Base-by-base conservation (phyloP, 352 stramenopile species). In the Pythium insidiosum region DNA sequence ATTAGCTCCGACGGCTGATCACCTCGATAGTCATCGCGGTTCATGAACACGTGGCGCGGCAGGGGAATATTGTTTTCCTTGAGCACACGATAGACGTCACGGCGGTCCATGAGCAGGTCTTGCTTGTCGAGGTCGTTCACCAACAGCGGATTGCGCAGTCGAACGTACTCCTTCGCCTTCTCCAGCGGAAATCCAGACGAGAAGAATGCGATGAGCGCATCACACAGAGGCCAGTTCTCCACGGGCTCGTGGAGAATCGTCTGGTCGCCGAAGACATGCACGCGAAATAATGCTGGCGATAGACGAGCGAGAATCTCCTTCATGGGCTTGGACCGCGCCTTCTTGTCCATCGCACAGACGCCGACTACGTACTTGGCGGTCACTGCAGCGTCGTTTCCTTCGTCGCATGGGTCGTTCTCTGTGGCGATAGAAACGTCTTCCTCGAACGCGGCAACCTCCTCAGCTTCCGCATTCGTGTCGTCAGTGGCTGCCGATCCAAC, bases 301-400 rank as follows among this genome's bases (percentile, higher is more conserved):
- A 99, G 58, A 16, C 94, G 73, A 22, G 74, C 81, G 12, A 98
- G 61, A 55, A 99, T 99, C 63, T 98, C 95, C 18, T 71, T 64
- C 95, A 99, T 98, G 19, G 95, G 94, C 52, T 96, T 93, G 16
- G 89, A 98, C 7, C 67, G 73, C 11, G 77, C 75, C 68, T 99
- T 99, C 65, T 98, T 98, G 58, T 98, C 94, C 93, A 99, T 98
- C 31, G 96, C 96, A 61, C 95, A 99, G 33, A 99, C 94, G 26
- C 96, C 96, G 19, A 99, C 59, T 20, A 68, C 86, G 63, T 72
- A 90, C 23, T 41, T 47, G 39, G 53, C 53, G n/a, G 4, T 34
- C 19, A 7, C 4, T 26, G 21, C 41, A 37, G 29, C 31, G 23
- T 41, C 43, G 13, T 20, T 15, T 11, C 5, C 21, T 11, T 39